Evolutionary conservation across 768 basidiomycete genomes (phyloP).

Genomic region (Lepiota subincarnata): DNA sequence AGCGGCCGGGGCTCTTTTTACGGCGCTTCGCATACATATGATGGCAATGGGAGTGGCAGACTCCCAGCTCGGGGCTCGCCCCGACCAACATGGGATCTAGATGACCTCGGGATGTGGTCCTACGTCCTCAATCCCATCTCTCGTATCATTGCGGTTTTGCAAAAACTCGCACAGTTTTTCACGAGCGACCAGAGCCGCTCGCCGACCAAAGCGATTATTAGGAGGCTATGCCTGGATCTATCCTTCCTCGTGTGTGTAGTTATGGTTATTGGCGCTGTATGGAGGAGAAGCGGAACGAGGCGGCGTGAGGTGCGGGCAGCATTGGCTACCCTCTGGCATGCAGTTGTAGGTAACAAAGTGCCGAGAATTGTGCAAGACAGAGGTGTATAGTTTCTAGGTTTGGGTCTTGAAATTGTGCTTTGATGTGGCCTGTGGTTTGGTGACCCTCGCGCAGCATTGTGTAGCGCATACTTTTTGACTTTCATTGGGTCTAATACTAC

Average conservation of each 20-base stretch:
- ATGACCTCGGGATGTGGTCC: constrained; percentile 84
- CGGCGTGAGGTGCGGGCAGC: constrained; percentile 66
- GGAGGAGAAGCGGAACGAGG: constrained; percentile 67
- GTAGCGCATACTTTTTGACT: background rate
- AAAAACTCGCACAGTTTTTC: constrained; percentile 54
- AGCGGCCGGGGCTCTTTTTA: constrained; percentile 27
- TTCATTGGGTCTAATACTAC: background rate
- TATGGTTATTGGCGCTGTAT: constrained; percentile 51
- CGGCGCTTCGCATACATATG: background rate
- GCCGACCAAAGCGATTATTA: constrained; percentile 62
- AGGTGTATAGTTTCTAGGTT: constrained; percentile 31
- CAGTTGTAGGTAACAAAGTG: constrained; percentile 54
- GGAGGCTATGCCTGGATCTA: constrained; percentile 73
- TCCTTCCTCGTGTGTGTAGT: constrained; percentile 69
- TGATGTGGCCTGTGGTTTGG: background rate
- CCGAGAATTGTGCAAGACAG: constrained; percentile 46
- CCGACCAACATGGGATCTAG: constrained; percentile 57
- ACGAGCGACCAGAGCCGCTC: constrained; percentile 55
- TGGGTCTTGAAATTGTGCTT: background rate
- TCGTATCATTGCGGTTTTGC: constrained; percentile 44
- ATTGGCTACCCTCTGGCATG: constrained; percentile 63
- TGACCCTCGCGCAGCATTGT: background rate
- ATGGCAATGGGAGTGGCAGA: background rate
- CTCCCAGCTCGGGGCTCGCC: constrained; percentile 39
- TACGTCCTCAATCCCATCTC: constrained; percentile 61